These are phyloP conservation scores for Dacryopinax primogenitus DNA, from an alignment of 768 basidiomycete species.

Conservation along the genomic window DNA sequence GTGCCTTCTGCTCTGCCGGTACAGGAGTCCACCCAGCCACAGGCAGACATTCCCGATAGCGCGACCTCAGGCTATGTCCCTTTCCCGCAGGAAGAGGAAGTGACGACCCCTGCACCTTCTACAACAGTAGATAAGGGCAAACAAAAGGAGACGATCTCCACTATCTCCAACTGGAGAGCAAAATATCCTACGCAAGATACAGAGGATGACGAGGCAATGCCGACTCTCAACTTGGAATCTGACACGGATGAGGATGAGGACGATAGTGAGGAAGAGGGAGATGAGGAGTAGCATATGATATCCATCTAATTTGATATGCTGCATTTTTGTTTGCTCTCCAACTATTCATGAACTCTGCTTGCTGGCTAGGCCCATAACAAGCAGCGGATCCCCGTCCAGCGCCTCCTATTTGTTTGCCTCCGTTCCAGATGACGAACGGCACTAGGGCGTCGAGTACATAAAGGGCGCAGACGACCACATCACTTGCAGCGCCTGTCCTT, in stretches of 20 bases:
- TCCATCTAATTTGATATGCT: not conserved
- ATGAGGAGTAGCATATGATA: not conserved
- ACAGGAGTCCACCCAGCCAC: not conserved
- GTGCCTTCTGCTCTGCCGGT: not conserved
- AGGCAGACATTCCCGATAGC: not conserved
- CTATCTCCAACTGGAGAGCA: conserved; percentile 4
- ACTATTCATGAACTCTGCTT: not conserved
- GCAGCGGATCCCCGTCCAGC: not conserved
- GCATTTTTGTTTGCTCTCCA: not conserved
- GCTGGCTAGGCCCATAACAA: not conserved
- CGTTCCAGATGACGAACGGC: not conserved
- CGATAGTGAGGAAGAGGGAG: not conserved
- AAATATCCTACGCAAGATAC: conserved; percentile 26
- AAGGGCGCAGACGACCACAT: conserved; percentile 1
- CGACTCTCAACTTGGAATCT: conserved; percentile 61
- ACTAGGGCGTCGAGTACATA: not conserved
- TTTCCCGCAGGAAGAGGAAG: conserved; percentile 14
- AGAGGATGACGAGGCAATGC: conserved; percentile 51
- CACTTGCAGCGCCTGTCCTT: not conserved
- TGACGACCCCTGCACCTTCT: conserved; percentile 13
- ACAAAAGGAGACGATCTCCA: conserved; percentile 4
- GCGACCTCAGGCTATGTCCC: not conserved
- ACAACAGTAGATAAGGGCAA: not conserved
- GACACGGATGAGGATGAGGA: conserved; percentile 52
- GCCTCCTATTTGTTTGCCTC: conserved; percentile 7